Evolutionary conservation across 2,329 filamentous ascomycete genomes (phyloP), one percentile per base, ranked within the genome.

Genomic region (Claviceps maximensis): DNA sequence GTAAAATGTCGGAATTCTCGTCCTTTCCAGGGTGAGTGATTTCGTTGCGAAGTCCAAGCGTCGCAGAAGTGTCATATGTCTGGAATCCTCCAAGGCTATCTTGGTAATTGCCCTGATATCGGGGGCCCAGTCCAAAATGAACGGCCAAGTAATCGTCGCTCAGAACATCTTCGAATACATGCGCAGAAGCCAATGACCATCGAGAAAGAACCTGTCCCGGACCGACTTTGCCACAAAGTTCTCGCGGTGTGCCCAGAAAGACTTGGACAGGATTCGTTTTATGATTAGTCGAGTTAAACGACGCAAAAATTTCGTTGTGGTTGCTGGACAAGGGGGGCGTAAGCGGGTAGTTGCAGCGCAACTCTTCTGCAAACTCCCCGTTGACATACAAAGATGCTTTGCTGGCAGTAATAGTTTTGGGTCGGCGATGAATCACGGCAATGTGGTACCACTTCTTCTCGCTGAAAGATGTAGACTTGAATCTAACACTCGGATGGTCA

Each of bases 31-130:
- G 85, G 67, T 95, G 87, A 40, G 95, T 76, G 50, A 89, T 81
- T 63, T 98, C 93, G 61, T 97, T 97, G 47, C 91, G 85, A 51
- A 96, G 77, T 55, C 94, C 93, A 41, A 98, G 73, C 52, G 87
- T 84, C 8, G 93, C 91, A 1, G 93, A 97, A 7, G 93, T 91
- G 61, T 87, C 83, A 64, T 98, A 98, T 0, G 94, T 98, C 64
- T 97, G 89, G 62, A 98, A 95, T 1, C 89, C 91, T 5, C 94
- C 93, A 15, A 98, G 77, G 60, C 89, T 93, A 63, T 98, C 93
- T 68, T 98, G 93, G 60, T 95, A 95, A 64, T 98, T 98, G 17
- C 93, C 93, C 63, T 89, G 84, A 61, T 98, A 98, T 48, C 89
- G 82, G 25, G 89, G 86, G 0, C 93, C 91, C 19, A 98, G 82